A percentile compares a stretch with the other conserved stretches of the same genome.
phyloP scores from a whole-genome alignment of 306 rosid genomes.

The Castanospermum australe region DNA sequence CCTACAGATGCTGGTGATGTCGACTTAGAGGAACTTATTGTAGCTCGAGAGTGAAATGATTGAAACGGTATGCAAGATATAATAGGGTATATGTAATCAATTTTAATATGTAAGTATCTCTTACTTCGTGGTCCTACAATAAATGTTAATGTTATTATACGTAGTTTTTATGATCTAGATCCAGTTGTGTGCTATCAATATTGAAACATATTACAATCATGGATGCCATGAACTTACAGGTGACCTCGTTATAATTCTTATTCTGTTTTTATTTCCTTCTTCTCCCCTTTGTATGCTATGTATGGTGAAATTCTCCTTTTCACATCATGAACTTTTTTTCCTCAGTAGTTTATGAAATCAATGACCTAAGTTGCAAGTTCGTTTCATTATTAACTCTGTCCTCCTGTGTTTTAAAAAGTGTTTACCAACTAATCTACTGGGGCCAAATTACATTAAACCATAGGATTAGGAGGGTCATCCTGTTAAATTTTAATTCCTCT shows the following conservation, averaged over 20 bases:
- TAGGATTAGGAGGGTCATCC: too few relatives aligned
- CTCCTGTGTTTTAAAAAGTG: neutral
- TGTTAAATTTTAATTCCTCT: neutral
- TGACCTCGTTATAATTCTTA: neutral
- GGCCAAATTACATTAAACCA: neutral
- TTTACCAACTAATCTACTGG: neutral
- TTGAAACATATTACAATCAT: constrained; percentile 17
- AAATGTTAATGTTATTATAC: constrained; percentile 23
- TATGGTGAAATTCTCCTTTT: neutral
- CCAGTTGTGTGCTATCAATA: constrained; percentile 7
- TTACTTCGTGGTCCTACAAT: constrained; percentile 12
- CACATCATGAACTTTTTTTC: neutral
- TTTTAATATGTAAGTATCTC: constrained; percentile 27
- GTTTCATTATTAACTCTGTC: neutral
- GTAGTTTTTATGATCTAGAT: constrained; percentile 20
- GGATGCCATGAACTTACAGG: neutral
- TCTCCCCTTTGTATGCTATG: neutral
- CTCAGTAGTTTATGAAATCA: neutral
- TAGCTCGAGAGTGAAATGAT: constrained; percentile 46
- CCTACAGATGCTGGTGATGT: constrained; percentile 48
- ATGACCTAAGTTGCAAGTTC: neutral
- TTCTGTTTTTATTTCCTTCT: neutral
- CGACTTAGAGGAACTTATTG: constrained; percentile 75
- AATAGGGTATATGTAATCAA: constrained; percentile 20
- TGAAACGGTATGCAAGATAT: constrained; percentile 23